phyloP scores from a whole-genome alignment of 2,329 filamentous ascomycete species.

The Sporothrix brunneoviolacea region DNA sequence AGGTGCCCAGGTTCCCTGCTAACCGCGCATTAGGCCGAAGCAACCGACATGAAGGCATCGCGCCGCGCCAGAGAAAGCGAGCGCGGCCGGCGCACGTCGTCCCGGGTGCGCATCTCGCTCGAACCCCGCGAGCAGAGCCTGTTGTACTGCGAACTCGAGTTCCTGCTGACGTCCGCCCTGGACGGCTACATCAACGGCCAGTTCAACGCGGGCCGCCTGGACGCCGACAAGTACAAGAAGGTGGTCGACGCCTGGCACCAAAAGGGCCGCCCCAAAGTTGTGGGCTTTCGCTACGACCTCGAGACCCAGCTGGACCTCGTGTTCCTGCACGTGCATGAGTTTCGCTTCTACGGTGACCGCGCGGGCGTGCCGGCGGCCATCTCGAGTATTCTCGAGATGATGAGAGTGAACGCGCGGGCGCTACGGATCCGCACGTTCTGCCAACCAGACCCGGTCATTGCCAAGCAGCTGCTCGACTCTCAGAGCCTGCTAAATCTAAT shows the following conservation, averaged over 20 bases:
- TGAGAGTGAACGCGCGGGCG: slow-evolving; percentile 45
- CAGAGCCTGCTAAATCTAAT: slow-evolving; percentile 46
- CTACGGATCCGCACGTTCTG: slow-evolving; percentile 51
- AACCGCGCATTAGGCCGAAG: slow-evolving; percentile 19
- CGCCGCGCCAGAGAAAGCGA: slow-evolving; percentile 26
- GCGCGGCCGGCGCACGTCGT: slow-evolving; percentile 22
- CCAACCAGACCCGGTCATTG: slow-evolving; percentile 51
- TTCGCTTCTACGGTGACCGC: slow-evolving; percentile 47
- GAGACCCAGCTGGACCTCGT: slow-evolving; percentile 55
- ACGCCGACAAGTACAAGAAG: slow-evolving; percentile 44
- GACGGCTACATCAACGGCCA: slow-evolving; percentile 47
- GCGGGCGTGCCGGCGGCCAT: slow-evolving; percentile 38
- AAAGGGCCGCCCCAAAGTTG: slow-evolving; percentile 47
- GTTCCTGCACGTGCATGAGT: slow-evolving; percentile 41
- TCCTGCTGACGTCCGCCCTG: slow-evolving; percentile 42
- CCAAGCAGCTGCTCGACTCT: slow-evolving; percentile 50
- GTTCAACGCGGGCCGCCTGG: slow-evolving; percentile 48
- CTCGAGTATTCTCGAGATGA: slow-evolving; percentile 42
- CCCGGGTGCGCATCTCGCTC: slow-evolving; percentile 42
- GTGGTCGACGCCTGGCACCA: slow-evolving; percentile 45
- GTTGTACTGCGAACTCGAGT: slow-evolving; percentile 54
- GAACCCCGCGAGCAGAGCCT: slow-evolving; percentile 51
- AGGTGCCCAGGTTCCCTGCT: slow-evolving; percentile 1
- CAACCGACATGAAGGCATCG: slow-evolving; percentile 31
- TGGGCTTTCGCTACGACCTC: slow-evolving; percentile 53